These are phyloP conservation scores for Yamadazyma scolyti DNA, from an alignment of 805 yeast species.

Conservation along the genomic window DNA sequence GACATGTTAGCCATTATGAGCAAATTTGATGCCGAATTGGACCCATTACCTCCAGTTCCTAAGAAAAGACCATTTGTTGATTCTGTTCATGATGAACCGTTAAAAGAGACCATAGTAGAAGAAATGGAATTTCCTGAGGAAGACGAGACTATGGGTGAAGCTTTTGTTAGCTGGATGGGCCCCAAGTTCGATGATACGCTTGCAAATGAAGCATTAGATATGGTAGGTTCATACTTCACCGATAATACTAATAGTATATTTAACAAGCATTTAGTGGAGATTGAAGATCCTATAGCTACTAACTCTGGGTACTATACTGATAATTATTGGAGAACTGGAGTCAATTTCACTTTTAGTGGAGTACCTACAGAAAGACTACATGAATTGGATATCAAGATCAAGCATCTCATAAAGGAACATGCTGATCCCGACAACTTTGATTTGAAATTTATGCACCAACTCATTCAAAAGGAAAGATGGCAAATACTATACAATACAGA, in stretches of 20 bases:
- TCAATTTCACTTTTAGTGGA: slow-evolving; percentile 58
- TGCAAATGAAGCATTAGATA: slow-evolving; percentile 64
- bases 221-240: slow-evolving; percentile 70
- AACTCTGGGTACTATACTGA: slow-evolving; percentile 68
- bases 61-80: slow-evolving; percentile 78
- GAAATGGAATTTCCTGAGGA: slow-evolving; percentile 80
- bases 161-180: slow-evolving; percentile 77
- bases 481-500: slow-evolving; percentile 61
- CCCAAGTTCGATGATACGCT: slow-evolving; percentile 54
- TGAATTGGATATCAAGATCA: slow-evolving; percentile 49
- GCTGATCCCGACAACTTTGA: slow-evolving; percentile 52
- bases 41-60: slow-evolving; percentile 31
- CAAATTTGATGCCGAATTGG: slow-evolving; percentile 58
- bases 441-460: slow-evolving; percentile 59
- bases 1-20: slow-evolving; percentile 63
- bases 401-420: slow-evolving; percentile 52
- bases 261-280: slow-evolving; percentile 68
- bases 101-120: slow-evolving; percentile 35
- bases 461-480: slow-evolving; percentile 61
- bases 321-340: slow-evolving; percentile 62
- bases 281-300: slow-evolving; percentile 77
- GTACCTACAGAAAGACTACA: slow-evolving; percentile 68
- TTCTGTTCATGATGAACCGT: slow-evolving; percentile 45
- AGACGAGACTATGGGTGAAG: slow-evolving; percentile 81
- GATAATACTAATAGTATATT: slow-evolving; percentile 75